Base-by-base conservation (phyloP, 2,329 filamentous ascomycete species). In the Lachnellula hyalina region DNA sequence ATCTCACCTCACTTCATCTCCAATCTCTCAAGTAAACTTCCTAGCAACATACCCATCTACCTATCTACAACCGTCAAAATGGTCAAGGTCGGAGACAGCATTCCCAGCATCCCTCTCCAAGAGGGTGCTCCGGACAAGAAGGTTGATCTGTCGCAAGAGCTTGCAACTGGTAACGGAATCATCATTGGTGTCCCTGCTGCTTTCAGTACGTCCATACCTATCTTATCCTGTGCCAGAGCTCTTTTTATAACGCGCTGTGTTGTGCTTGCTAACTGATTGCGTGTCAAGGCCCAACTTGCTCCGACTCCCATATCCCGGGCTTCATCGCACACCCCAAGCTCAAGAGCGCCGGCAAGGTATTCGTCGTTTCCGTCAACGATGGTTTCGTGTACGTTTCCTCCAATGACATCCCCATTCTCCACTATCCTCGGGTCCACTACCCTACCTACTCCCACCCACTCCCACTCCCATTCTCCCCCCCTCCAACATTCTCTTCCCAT, bases 321-420 rank as follows among this genome's bases (percentile, higher is more conserved):
- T 97, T 91, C 75, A 87, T 96, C 72, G 85, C 84, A 68, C 87
- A 90, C 69, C 80, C 86, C 53, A 84, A 86, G 70, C 79, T 95
- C 64, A 89, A 89, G 75, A 78, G 86, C 57, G 90, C 89, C 32
- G 92, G 91, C 48, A 79, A 87, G 67, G 89, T 96, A 46, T 96
- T 95, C 67, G 90, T 97, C 41, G 84, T 97, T 54, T 85, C 89
- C 15, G 92, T 96, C 69, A 97, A 97, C 70, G 93, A 97, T 71
- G 83, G 91, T 19, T 96, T 96, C 71, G 92, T 96, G 89, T 95
- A 78, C 74, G 88, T 75, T 47, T 25, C 3, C 34, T 12, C 5
- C 5, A 46, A 17, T 4, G 34, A 17, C 7, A 9, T 11, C 12
- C n/a, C 9, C 14, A 17, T 34, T 38, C 19, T 23, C n/a, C 5